These are phyloP conservation scores for Fusarium sp. DNA, from an alignment of 2,329 filamentous ascomycete genomes.

Conservation along the genomic window DNA sequence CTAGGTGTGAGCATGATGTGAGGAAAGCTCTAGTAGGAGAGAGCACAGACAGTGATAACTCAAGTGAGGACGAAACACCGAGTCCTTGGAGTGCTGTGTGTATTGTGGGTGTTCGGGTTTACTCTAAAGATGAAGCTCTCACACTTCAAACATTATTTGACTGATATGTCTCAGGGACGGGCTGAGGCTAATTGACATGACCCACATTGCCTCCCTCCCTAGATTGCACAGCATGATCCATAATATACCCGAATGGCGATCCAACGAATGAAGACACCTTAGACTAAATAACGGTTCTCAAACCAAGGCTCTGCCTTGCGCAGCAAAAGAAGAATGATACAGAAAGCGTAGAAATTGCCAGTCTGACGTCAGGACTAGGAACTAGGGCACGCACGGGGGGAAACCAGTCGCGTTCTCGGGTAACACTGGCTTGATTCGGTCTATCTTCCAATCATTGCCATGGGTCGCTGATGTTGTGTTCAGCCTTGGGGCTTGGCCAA, in stretches of 20 bases:
- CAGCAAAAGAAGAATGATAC: background rate
- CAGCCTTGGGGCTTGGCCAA: conserved; percentile 60
- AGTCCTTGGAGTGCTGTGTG: too few species aligned
- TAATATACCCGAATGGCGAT: background rate
- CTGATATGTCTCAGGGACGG: background rate
- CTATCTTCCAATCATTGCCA: conserved; percentile 14
- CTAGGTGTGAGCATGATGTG: too few species aligned
- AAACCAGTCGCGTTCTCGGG: background rate
- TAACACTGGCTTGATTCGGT: background rate
- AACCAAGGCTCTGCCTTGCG: background rate
- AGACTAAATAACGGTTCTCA: background rate
- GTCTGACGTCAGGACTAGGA: background rate
- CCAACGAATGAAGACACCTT: background rate
- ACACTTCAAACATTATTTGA: background rate
- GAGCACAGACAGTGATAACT: too few species aligned
- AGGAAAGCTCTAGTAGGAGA: too few species aligned
- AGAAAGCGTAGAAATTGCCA: background rate
- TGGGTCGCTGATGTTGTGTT: conserved; percentile 52
- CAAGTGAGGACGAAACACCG: too few species aligned
- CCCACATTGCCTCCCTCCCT: background rate
- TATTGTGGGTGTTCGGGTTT: too few species aligned
- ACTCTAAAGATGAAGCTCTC: too few species aligned
- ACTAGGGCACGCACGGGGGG: background rate
- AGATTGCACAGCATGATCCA: background rate
- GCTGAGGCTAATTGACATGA: background rate